Percentiles rank a stretch among this genome's conserved stretches.
phyloP scores from a whole-genome alignment of 495 filamentous ascomycete genomes.

The Sabuloglossum arenarium region DNA sequence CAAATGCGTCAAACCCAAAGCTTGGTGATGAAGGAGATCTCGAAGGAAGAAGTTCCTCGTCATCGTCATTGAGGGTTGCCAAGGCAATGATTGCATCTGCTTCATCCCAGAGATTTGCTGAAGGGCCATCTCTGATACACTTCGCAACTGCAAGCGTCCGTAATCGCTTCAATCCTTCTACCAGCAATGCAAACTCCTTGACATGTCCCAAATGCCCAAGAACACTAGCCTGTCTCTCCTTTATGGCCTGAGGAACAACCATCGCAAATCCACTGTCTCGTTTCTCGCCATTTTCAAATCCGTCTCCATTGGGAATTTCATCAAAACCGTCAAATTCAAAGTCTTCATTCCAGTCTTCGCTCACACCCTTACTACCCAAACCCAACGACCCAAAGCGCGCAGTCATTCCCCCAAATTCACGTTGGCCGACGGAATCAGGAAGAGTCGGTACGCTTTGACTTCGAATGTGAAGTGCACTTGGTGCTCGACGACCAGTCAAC shows the following conservation, averaged over 20 bases:
- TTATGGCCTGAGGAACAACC: conserved; percentile 61
- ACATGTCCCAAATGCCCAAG: conserved; percentile 76
- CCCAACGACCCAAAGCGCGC: conserved; percentile 84
- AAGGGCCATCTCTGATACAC: conserved; percentile 38
- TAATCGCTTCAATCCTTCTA: conserved; percentile 59
- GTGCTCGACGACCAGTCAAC: conserved; percentile 48
- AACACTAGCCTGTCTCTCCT: conserved; percentile 66
- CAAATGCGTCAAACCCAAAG: conserved; percentile 35
- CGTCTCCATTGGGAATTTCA: conserved; percentile 16
- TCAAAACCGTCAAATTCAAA: conserved; percentile 50
- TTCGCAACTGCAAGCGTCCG: conserved; percentile 40
- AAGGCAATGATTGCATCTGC: conserved; percentile 75
- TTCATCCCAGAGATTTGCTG: conserved; percentile 55
- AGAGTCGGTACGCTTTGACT: conserved; percentile 92
- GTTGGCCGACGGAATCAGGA: conserved; percentile 33
- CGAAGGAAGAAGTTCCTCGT: conserved; percentile 23
- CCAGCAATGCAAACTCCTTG: conserved; percentile 60
- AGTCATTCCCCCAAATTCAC: conserved; percentile 34
- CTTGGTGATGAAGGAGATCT: conserved; percentile 29
- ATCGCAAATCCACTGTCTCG: conserved; percentile 31
- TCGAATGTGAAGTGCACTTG: conserved; percentile 59
- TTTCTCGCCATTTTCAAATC: conserved; percentile 15
- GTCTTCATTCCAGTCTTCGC: conserved; percentile 73
- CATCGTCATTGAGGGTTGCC: conserved; percentile 63
- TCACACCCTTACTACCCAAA: conserved; percentile 58